Percentiles rank a stretch among this genome's conserved stretches.
Conservation (phyloP, 2,329 filamentous ascomycete species). For the Ilyonectria robusta region DNA sequence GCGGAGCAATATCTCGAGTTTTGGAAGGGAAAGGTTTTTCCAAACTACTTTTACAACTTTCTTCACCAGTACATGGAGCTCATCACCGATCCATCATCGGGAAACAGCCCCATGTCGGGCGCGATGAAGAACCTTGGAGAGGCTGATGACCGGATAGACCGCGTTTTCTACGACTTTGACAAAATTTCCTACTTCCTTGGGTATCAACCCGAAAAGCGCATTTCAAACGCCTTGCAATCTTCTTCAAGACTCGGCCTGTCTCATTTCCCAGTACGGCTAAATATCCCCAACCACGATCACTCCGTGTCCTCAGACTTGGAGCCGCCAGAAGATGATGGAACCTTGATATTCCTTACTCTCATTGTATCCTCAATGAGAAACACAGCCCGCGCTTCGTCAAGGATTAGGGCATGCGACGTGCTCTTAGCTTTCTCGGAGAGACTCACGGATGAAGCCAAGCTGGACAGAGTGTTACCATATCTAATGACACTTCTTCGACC, state of each 20-base stretch:
- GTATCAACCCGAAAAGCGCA: slow-evolving; percentile 70
- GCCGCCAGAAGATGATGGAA: slow-evolving; percentile 85
- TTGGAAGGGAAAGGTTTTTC: slow-evolving; percentile 93
- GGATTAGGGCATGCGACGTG: slow-evolving; percentile 90
- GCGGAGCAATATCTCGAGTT: slow-evolving; percentile 95
- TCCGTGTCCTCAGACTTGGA: slow-evolving; percentile 73
- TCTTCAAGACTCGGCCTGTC: slow-evolving; percentile 65
- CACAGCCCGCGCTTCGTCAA: slow-evolving; percentile 88
- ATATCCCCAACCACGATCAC: slow-evolving; percentile 88
- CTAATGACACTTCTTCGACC: slow-evolving; percentile 81
- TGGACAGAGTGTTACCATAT: slow-evolving; percentile 94
- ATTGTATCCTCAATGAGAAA: slow-evolving; percentile 91
- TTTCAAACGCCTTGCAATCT: slow-evolving; percentile 44
- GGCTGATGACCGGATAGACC: slow-evolving; percentile 93
- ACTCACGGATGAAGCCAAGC: slow-evolving; percentile 93
- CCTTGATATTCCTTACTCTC: slow-evolving; percentile 90
- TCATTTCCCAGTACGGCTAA: slow-evolving; percentile 85
- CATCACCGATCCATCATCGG: slow-evolving; percentile 90
- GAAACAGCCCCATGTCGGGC: slow-evolving; percentile 79
- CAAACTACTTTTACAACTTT: slow-evolving; percentile 97
- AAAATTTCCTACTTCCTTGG: slow-evolving; percentile 97
- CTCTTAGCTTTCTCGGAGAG: slow-evolving; percentile 92
- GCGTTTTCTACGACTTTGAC: slow-evolving; percentile 94
- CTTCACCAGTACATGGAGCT: slow-evolving; percentile 98
- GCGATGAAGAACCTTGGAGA: slow-evolving; percentile 81